Percentiles rank a stretch among this genome's conserved stretches.
Conservation (phyloP, 129 eudicot species). For the Scalesia atractyloides region DNA sequence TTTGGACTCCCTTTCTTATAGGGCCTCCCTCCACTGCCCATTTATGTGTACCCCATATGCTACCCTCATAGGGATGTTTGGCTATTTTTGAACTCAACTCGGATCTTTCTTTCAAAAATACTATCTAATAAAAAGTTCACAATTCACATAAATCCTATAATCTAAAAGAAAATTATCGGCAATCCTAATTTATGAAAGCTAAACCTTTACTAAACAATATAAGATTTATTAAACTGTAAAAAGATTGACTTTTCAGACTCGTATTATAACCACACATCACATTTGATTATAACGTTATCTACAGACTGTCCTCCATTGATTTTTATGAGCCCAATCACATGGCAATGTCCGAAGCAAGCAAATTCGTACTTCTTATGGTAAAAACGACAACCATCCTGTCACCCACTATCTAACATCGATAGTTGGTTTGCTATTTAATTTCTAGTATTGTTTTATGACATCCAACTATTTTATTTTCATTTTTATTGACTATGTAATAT, state of each 20-base stretch:
- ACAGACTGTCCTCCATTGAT: not conserved
- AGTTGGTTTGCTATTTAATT: conserved; percentile 8
- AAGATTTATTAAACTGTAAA: not conserved
- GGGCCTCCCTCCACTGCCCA: conserved; percentile 23
- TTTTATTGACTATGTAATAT: not conserved
- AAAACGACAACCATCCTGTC: conserved; percentile 12
- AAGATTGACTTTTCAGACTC: not conserved
- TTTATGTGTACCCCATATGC: conserved; percentile 17
- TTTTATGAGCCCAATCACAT: conserved; percentile 18
- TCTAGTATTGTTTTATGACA: not conserved
- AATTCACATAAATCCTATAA: not conserved
- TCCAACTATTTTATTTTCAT: not conserved
- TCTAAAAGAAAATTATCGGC: not conserved
- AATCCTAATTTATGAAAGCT: not conserved
- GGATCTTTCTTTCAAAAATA: not conserved
- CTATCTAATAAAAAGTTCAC: not conserved
- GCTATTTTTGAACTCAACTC: conserved; percentile 4
- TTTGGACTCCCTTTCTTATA: conserved; percentile 39
- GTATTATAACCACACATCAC: conserved; percentile 5
- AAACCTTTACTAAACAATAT: not conserved
- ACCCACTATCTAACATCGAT: conserved; percentile 9
- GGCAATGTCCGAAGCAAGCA: conserved; percentile 8
- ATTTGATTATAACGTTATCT: not conserved
- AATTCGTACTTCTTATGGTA: not conserved
- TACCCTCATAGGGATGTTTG: conserved; percentile 17